phyloP scores from a whole-genome alignment of 108 stramenopile genomes.

The Aureococcus anophagefferens region DNA sequence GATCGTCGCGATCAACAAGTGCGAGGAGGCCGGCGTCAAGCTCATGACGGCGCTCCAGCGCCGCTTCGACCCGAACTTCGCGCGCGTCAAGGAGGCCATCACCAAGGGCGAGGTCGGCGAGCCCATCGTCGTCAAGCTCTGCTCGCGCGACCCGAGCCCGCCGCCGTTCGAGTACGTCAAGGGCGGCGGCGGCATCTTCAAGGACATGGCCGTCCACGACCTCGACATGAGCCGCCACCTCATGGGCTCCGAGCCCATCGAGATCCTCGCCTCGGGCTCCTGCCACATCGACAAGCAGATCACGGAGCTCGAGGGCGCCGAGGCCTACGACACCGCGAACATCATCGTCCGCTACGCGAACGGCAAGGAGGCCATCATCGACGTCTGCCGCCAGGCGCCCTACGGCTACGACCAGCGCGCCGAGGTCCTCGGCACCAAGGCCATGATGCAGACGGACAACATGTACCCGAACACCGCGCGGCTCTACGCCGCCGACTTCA shows the following conservation, averaged over 20 bases:
- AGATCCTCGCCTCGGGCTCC: constrained; percentile 71
- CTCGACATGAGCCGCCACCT: constrained; percentile 89
- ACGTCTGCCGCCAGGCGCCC: constrained; percentile 86
- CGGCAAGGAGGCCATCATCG: constrained; percentile 79
- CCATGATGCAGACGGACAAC: constrained; percentile 93
- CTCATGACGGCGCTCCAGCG: constrained; percentile 89
- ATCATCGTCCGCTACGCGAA: constrained; percentile 78
- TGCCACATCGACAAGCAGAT: constrained; percentile 89
- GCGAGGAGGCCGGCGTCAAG: constrained; percentile 77
- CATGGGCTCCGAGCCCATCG: constrained; percentile 77
- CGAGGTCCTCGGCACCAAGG: constrained; percentile 83
- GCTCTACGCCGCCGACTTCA: constrained; percentile 67
- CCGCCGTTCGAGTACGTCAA: constrained; percentile 88
- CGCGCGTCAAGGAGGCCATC: constrained; percentile 69
- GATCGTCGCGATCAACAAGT: constrained; percentile 86
- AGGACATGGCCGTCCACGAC: constrained; percentile 96
- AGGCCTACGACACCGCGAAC: constrained; percentile 80
- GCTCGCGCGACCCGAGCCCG: constrained; percentile 82
- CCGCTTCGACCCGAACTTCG: constrained; percentile 87
- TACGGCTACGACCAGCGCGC: constrained; percentile 95
- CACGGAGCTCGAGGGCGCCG: constrained; percentile 62
- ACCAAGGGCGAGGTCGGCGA: constrained; percentile 72
- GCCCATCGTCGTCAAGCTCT: constrained; percentile 76
- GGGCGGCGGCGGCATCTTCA: constrained; percentile 90
- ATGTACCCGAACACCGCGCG: constrained; percentile 85